Base-by-base conservation (phyloP, 257 asterid species). In the Parsonsia alboflavescens region DNA sequence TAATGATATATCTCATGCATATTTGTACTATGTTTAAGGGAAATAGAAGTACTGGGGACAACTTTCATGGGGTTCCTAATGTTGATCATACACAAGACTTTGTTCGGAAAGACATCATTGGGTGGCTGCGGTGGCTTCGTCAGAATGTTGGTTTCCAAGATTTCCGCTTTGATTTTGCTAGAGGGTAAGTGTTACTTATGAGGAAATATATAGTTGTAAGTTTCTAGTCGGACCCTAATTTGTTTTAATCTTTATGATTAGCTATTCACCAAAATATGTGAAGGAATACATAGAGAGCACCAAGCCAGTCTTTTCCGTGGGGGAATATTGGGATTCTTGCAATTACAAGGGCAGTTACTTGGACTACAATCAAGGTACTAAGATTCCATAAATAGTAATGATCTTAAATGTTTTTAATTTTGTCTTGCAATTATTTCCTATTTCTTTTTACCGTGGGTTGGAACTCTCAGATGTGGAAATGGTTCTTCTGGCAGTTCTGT, bases 281-380 rank as follows among this genome's bases (percentile, higher is more conserved):
- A 90, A 86, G 86, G 98, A 94, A 80, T 94, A 92, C 78, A 83
- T 90, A 45, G 98, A 92, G 72, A 80, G 83, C 73, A 86, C 84
- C 42, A 86, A 86, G 76, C 99, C 99, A 33, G 81, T 89, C 77
- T 92, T 94, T 82, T 87, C 93, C 54, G 90, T 94, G 46, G 99
- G 99, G 48, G 99, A 94, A 81, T 89, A 86, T 62, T 94, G 99
- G 99, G 98, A 90, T 85, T 75, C 97, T 71, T 94, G 99, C 92
- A 90, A 90, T 71, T 94, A 94, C 88, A 90, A 45, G 58, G 99
- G 89, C 77, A 67, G 73, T 66, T 69, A 80, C 80, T 85, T 94
- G 96, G 98, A 92, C 79, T 84, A 89, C 88, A 89, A 92, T 78
- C 97, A 94, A 92, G 96, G 98, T 90, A 87, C 61, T 45, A 21